Percentiles rank a stretch among this genome's conserved stretches.
Conservation (phyloP, 2,329 filamentous ascomycete genomes). For the Pseudocercospora musae region DNA sequence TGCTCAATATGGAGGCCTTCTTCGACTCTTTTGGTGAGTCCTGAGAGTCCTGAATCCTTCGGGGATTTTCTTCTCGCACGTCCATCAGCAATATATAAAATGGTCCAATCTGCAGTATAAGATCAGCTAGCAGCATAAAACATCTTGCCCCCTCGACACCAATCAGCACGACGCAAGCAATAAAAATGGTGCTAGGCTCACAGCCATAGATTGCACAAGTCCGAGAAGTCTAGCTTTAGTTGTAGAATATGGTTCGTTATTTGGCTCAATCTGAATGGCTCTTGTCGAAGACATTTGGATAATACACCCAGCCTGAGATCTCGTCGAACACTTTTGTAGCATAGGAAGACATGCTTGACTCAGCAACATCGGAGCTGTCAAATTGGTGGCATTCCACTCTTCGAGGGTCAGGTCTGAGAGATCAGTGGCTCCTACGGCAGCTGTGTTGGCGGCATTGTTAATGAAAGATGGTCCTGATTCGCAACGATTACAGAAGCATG, state of each 20-base stretch:
- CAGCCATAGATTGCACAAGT: slow-evolving; percentile 49
- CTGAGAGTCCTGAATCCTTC: too few relatives aligned
- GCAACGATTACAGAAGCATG: background rate
- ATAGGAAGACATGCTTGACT: slow-evolving; percentile 31
- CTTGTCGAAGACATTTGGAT: slow-evolving; percentile 52
- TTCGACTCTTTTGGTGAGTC: too few relatives aligned
- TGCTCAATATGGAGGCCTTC: too few relatives aligned
- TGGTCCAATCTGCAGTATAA: too few relatives aligned
- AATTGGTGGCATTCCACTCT: slow-evolving; percentile 40
- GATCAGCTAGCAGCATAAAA: too few relatives aligned
- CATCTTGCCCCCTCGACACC: too few relatives aligned
- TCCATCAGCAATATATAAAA: too few relatives aligned
- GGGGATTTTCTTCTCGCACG: too few relatives aligned
- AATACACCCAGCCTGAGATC: slow-evolving; percentile 30
- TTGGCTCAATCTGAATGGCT: slow-evolving; percentile 48
- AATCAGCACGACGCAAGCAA: background rate
- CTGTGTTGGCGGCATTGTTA: slow-evolving; percentile 44
- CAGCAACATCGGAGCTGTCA: slow-evolving; percentile 38
- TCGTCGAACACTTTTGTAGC: slow-evolving; percentile 20
- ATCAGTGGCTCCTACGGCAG: slow-evolving; percentile 33
- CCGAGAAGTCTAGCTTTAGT: slow-evolving; percentile 52
- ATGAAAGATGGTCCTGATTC: slow-evolving; percentile 20
- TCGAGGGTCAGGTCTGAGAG: slow-evolving; percentile 37
- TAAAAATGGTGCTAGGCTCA: slow-evolving; percentile 40
- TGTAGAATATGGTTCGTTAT: slow-evolving; percentile 51